phyloP scores from a whole-genome alignment of 768 basidiomycete genomes.

The Tricholoma terreum region DNA sequence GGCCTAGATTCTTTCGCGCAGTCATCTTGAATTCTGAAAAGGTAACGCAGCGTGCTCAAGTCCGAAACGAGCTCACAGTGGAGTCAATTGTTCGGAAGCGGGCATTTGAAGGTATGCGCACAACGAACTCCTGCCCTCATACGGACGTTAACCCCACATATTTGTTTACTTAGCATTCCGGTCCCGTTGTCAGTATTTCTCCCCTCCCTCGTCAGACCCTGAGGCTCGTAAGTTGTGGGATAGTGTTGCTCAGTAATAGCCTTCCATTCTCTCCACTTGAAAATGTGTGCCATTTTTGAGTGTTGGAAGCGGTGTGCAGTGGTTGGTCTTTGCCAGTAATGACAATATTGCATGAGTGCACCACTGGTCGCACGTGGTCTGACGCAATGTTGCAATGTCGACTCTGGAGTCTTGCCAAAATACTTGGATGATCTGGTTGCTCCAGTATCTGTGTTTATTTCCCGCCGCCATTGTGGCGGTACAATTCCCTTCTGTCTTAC shows the following conservation, averaged over 20 bases:
- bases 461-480: not conserved
- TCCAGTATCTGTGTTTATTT: not conserved
- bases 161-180: slow-evolving; percentile 54
- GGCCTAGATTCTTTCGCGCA: slow-evolving; percentile 5
- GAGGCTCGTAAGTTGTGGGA: slow-evolving; percentile 61
- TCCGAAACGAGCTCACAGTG: slow-evolving; percentile 70
- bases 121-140: not conserved
- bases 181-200: slow-evolving; percentile 77
- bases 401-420: too few species aligned
- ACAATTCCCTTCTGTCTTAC: not conserved
- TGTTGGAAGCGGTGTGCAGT: too few species aligned
- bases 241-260: slow-evolving; percentile 17
- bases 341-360: not conserved
- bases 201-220: slow-evolving; percentile 56
- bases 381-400: not conserved
- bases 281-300: not conserved
- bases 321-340: too few species aligned
- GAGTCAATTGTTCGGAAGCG: slow-evolving; percentile 70
- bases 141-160: not conserved
- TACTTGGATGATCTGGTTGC: not conserved
- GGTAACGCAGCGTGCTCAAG: slow-evolving; percentile 59
- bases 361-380: not conserved
- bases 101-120: slow-evolving; percentile 61
- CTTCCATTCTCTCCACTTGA: not conserved
- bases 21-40: not conserved